phyloP scores from a whole-genome alignment of 2,329 filamentous ascomycete species.

The Sphaceloma murrayae region DNA sequence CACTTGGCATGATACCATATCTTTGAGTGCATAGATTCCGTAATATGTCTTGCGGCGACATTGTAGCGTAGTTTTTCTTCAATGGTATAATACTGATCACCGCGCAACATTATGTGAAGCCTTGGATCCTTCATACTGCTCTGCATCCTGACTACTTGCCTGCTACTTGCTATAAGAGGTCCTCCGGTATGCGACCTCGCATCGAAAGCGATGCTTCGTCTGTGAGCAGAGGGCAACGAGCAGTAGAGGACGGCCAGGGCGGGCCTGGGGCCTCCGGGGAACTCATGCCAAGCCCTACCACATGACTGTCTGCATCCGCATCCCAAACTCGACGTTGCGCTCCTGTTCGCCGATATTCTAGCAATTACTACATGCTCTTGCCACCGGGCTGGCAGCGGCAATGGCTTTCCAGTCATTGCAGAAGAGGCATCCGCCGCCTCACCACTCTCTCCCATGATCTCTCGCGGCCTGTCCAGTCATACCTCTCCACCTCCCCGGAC shows the following conservation, averaged over 20 bases:
- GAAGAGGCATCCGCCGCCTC: neutral
- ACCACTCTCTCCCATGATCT: conserved; percentile 11
- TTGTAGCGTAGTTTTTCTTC: conserved; percentile 10
- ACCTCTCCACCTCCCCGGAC: conserved; percentile 48
- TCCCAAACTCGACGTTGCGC: too few relatives aligned
- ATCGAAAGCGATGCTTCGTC: too few relatives aligned
- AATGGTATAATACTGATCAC: conserved; percentile 9
- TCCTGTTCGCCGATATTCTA: too few relatives aligned
- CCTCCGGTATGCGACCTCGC: too few relatives aligned
- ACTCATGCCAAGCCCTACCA: too few relatives aligned
- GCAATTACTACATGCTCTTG: neutral
- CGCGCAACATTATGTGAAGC: neutral
- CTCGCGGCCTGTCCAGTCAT: conserved; percentile 34
- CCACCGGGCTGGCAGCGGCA: neutral
- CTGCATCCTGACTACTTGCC: too few relatives aligned
- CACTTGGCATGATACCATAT: conserved; percentile 14
- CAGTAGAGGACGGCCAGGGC: too few relatives aligned
- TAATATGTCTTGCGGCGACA: conserved; percentile 8
- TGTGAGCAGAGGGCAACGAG: too few relatives aligned
- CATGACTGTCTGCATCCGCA: too few relatives aligned
- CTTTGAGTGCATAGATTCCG: conserved; percentile 14
- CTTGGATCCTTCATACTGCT: too few relatives aligned
- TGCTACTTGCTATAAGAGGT: too few relatives aligned
- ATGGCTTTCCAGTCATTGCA: neutral
- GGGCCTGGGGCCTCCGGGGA: too few relatives aligned